Evolutionary conservation across 768 basidiomycete genomes (phyloP), one percentile per base, ranked within the genome.

Genomic region (Panaeolus cyanescens): DNA sequence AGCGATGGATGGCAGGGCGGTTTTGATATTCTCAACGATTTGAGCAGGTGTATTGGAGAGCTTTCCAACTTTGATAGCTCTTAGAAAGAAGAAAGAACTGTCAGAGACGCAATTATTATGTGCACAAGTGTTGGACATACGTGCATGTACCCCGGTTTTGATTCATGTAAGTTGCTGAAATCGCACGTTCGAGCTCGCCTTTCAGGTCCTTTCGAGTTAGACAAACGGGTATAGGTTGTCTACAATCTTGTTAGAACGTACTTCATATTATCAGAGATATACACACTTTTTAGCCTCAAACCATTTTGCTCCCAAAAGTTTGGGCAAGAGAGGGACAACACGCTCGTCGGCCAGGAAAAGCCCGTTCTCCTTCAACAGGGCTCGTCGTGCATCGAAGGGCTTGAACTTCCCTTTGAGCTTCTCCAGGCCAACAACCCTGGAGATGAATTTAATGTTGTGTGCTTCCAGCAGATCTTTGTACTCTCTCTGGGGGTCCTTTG

Each of bases 381-480:
- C 77, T 45, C 97, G 79, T 45, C 95, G 87, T 56, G 91, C 91
- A 68, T 93, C 93, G 66, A 83, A 94, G 9, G 87, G 83, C 74
- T 87, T 89, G 80, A 92, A 95, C 76, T 98, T 98, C 22, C 96
- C 96, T 78, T 92, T 94, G 61, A 99, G 83, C 73, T 99, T 98
- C 62, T 83, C 83, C 45, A 98, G 76, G 17, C 95, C 96, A 53
- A 99, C 93, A 34, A 99, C 95, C 33, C 95, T 83, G 28, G 86
- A 89, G 70, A 99, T 90, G 66, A 98, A 99, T 67, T 90, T 91
- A 80, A 99, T 87, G 55, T 86, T 83, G 45, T 92, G 80, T 54
- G 77, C 75, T 53, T 87, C 88, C 7, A 99, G 80, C 10, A 97
- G 88, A 71, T 96, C 93, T 74, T 99, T 99, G 83, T 98, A 99